These are phyloP conservation scores for Veloboletus limbatus DNA, from an alignment of 1,284 basidiomycete genomes.

Conservation along the genomic window DNA sequence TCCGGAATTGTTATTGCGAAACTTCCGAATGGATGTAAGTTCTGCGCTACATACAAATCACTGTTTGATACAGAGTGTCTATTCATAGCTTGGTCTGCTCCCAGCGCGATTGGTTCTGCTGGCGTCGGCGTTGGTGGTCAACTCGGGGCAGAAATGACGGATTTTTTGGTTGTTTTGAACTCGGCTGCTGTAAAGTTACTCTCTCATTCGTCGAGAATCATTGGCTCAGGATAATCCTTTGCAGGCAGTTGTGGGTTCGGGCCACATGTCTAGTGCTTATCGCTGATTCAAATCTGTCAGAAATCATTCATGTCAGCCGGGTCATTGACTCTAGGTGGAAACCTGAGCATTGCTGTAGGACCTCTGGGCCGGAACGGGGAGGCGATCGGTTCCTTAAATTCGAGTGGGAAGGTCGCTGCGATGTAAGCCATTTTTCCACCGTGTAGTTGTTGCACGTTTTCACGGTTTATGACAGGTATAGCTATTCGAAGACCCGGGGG, in stretches of 20 bases:
- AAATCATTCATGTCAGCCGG: slow-evolving; percentile 94
- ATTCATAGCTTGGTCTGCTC: slow-evolving; percentile 82
- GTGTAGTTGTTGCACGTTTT: slow-evolving; percentile 4
- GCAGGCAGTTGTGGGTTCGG: slow-evolving; percentile 58
- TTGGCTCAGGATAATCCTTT: slow-evolving; percentile 3
- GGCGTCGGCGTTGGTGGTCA: slow-evolving; percentile 89
- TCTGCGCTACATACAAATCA: not conserved
- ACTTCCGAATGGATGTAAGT: slow-evolving; percentile 79
- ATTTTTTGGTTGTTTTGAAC: slow-evolving; percentile 93
- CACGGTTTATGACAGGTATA: slow-evolving; percentile 57
- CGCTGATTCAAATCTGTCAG: slow-evolving; percentile 37
- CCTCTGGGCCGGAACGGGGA: slow-evolving; percentile 95
- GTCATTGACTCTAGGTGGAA: slow-evolving; percentile 89
- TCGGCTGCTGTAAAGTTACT: slow-evolving; percentile 59
- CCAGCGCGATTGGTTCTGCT: slow-evolving; percentile 93
- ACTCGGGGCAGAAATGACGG: slow-evolving; percentile 86
- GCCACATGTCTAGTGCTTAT: slow-evolving; percentile 3
- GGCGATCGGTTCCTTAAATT: slow-evolving; percentile 83
- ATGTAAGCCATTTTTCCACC: slow-evolving; percentile 54
- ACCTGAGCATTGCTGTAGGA: slow-evolving; percentile 88
- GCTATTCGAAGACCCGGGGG: slow-evolving; percentile 93
- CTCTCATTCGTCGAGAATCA: slow-evolving; percentile 15
- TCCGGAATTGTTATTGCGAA: slow-evolving; percentile 91
- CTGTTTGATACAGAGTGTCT: not conserved
- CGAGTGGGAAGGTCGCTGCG: slow-evolving; percentile 86